Base-by-base conservation (phyloP, 768 basidiomycete genomes). In the Termitomyces sp. region DNA sequence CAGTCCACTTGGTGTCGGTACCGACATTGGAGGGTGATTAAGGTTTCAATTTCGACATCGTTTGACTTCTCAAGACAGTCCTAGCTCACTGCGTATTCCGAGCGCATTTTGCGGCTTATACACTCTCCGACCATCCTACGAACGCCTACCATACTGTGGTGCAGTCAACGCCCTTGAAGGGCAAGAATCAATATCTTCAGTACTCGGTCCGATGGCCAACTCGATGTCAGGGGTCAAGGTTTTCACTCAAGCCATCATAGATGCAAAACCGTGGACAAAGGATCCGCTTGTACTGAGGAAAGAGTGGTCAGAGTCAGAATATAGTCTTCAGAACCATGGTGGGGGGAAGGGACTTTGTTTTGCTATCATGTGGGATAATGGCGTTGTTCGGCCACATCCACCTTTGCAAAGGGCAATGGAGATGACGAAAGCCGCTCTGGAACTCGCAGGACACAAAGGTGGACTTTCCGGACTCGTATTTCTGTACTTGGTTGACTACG, bases 1-100 rank as follows among this genome's bases (percentile, higher is more conserved):
- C 13, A 80, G 80, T 48, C 79, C 80, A 4, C 65, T 89, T 1
- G 86, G 86, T 6, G 75, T 87, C 4, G 86, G 86, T 4, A 84
- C 86, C 1, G 86, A 87, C 67, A 80, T 87, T 44, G 82, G 80
- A 57, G 83, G 83, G 83, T 84, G 39, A 36, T 76, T 61, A 36
- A 16, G 8, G n/a, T 16, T 46, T 60, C 55, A 22, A 48, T 48
- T 34, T 16, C 20, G n/a, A 36, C 24, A 44, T 11, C 12, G 24
- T 46, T 53, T 39, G 31, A 22, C 22, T 50, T 7, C 31, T 48
- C 42, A 22, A 45, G n/a, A 11, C 8, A n/a, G 9, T 20, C n/a
- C 20, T 37, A 82, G 81, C 2, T 82, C 83, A 6, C 67, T 85
- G 13, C 80, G 85, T 4, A 84, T 85, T 47, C 86, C 86, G 2